Evolutionary conservation across 78 protist genomes (phyloP), one percentile per base, ranked within the genome.

Genomic region (Dictyostelium firmibasis): DNA sequence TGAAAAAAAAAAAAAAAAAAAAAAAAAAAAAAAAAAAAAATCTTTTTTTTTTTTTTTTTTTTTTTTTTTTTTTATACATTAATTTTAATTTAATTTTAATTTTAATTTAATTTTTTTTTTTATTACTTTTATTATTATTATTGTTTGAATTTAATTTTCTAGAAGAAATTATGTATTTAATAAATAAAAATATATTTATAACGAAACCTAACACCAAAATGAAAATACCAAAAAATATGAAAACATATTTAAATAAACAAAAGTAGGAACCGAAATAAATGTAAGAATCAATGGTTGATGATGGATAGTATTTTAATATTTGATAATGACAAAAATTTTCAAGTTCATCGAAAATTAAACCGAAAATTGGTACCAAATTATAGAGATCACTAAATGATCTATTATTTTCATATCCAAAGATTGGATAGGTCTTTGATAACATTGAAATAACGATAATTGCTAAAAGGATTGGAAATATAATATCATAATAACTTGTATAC

Each of bases 321-420:
- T 81, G 57, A 81, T 81, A 81, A 53, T 81, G 64, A 31, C 85
- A 81, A 29, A 27, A 81, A 25, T 81, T 81, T 50, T 81, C 85
- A 31, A 36, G 20, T 27, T 50, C 41, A 81, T 81, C 85, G 16
- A 25, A 47, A 4, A 81, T 29, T 29, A 81, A 14, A 33, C 60
- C 57, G 1, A 50, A 23, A 2, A 81, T 14, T 25, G 85, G 85
- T 41, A 53, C 11, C 13, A 81, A 25, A 50, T 81, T 81, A 29
- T 47, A 29, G 2, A 81, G 33, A 27, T 67, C 75, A 11, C 38
- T 11, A 57, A 57, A 20, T 57, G 67, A 57, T 57, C 8, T 57
- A 20, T 57, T n/a, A 20, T 57, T 57, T n/a, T 43, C n/a, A 31
- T 20, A 38, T 13, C 47, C 35, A 0, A 43, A 29, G 1, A 81